These are phyloP conservation scores for Boletus pseudo-olivaceus DNA, from an alignment of 768 basidiomycete genomes.

Conservation along the genomic window DNA sequence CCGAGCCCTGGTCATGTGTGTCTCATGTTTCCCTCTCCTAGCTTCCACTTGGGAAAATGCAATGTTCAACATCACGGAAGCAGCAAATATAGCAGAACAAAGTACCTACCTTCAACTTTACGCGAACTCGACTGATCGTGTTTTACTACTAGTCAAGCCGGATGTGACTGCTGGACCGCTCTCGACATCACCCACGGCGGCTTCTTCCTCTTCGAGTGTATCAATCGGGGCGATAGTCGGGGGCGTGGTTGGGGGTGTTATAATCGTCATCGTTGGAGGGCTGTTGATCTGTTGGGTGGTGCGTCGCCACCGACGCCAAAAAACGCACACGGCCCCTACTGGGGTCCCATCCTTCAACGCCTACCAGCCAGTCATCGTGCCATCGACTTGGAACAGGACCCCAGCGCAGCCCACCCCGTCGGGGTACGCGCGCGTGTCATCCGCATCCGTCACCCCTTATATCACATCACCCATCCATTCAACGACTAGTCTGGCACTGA, in stretches of 20 bases:
- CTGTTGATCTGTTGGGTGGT: slow-evolving; percentile 9
- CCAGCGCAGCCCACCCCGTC: background rate
- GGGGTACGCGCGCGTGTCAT: background rate
- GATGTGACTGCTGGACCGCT: slow-evolving; percentile 18
- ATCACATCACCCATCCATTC: slow-evolving; percentile 10
- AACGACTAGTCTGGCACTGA: slow-evolving; percentile 4
- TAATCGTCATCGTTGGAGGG: slow-evolving; percentile 12
- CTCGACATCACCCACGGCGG: slow-evolving; percentile 2
- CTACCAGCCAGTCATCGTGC: background rate
- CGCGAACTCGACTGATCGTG: background rate
- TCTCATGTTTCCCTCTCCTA: slow-evolving; percentile 4
- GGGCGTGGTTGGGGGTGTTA: slow-evolving; percentile 19
- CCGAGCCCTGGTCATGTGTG: background rate
- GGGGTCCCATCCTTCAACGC: background rate
- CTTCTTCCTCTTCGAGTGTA: slow-evolving; percentile 9
- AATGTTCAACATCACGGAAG: slow-evolving; percentile 14
- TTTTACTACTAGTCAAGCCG: slow-evolving; percentile 4
- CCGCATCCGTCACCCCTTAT: background rate
- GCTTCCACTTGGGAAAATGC: slow-evolving; percentile 17
- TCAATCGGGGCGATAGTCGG: slow-evolving; percentile 19
- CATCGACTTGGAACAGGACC: background rate
- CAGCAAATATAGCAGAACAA: background rate
- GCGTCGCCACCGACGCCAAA: slow-evolving; percentile 12
- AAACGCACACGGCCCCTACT: background rate
- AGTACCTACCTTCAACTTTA: slow-evolving; percentile 5